Conservation (phyloP, 768 basidiomycete species). For the Mycena capillaripes region DNA sequence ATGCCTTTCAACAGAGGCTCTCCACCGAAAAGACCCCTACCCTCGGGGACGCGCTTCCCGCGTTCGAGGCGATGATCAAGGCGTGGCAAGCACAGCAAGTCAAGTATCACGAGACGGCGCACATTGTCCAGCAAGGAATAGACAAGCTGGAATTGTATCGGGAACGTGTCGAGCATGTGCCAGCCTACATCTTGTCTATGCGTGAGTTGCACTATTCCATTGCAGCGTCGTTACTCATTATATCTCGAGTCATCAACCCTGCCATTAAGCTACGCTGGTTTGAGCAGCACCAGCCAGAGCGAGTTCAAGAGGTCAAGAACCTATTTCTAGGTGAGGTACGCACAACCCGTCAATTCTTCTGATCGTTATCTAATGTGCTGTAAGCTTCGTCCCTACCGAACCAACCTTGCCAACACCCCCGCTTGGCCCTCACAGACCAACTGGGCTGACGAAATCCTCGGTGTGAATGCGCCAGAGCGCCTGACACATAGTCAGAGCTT, state of each 20-base stretch:
- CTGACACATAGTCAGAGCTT: background rate
- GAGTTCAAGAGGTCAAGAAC: background rate
- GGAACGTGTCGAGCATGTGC: background rate
- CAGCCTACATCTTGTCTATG: background rate
- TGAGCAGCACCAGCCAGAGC: conserved; percentile 1
- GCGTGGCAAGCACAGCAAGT: conserved; percentile 32
- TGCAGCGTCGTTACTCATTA: no score
- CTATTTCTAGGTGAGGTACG: conserved; percentile 10
- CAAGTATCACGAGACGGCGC: conserved; percentile 11
- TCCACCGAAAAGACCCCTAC: conserved; percentile 42
- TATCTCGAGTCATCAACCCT: conserved; percentile 31
- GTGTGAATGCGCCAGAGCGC: conserved; percentile 9
- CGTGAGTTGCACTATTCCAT: no score
- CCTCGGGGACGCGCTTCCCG: conserved; percentile 37
- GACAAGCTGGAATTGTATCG: background rate
- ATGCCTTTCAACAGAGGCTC: conserved; percentile 42
- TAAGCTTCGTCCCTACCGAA: conserved; percentile 18
- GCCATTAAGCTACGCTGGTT: conserved; percentile 28
- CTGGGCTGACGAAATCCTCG: conserved; percentile 21
- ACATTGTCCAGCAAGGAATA: conserved; percentile 18
- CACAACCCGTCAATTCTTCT: no score
- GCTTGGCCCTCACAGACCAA: conserved; percentile 37
- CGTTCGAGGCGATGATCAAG: conserved; percentile 38
- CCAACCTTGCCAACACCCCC: conserved; percentile 13
- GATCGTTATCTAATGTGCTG: background rate